Evolutionary conservation across 2,329 filamentous ascomycete genomes (phyloP), one percentile per base, ranked within the genome.

Genomic region (Cercospora janseana): DNA sequence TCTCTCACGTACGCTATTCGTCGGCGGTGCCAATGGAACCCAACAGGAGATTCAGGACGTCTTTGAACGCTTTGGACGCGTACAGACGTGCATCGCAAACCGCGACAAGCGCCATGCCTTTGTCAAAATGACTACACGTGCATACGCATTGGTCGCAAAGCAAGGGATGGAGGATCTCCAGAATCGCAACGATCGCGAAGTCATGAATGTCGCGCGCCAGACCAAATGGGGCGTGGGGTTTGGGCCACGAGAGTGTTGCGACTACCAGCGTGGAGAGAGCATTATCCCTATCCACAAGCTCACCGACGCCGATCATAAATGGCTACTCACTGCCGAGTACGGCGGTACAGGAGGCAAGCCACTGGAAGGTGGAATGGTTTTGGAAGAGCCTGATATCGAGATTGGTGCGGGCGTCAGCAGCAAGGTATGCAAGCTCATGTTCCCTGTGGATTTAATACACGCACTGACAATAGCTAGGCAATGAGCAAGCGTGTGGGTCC

Each of bases 141-240:
- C 82, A 55, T 89, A 95, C 69, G 92, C 93, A 10, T 79, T 95
- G 52, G 75, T 70, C 55, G 93, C 93, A 43, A 94, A 94, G 67
- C 81, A 86, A 28, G 88, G 84, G 44, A 95, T 97, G 83, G 91
- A 96, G 68, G 88, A 84, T 37, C 94, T 96, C 81, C 91, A 96
- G 69, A 83, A 83, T 45, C 81, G 83, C 54, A 82, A 86, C 57
- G 80, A 83, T 52, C 78, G 85, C 4, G 86, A 88, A 43, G 80
- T 87, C 61, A 82, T 88, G 58, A 81, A 89, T 46, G 80, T 76
- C 55, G 74, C 73, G 31, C 72, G 75, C 15, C 63, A 93, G 83
- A 97, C 92, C 31, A 85, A 93, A 58, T 98, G 93, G 93, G 93
- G 93, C 59, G 93, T 98, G 41, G 93, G 93, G 12, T 98, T 96